Evolutionary conservation across 305 asterid species (phyloP).

Genomic region (Euphrasia arctica): DNA sequence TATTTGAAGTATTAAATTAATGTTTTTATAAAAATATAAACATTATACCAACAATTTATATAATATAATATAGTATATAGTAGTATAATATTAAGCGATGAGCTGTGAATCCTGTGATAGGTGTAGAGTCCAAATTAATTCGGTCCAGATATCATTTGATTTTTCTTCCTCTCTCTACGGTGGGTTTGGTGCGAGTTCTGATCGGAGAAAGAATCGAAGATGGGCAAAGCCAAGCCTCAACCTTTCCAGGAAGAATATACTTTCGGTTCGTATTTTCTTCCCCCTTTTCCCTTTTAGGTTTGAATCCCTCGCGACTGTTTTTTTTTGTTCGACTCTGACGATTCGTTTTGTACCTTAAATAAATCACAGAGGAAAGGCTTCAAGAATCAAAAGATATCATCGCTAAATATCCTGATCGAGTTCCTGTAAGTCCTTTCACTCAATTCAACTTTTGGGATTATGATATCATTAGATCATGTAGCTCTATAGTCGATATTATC

Average conservation of each 20-base stretch:
- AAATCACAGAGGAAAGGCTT: slow-evolving; percentile 59
- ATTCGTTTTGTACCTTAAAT: neutral
- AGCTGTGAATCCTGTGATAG: neutral
- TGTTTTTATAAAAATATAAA: too few relatives aligned
- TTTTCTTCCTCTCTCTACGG: neutral
- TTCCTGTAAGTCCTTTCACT: slow-evolving; percentile 51
- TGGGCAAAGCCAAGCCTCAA: slow-evolving; percentile 43
- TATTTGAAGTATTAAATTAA: too few relatives aligned
- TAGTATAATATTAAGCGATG: too few relatives aligned
- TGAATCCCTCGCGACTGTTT: neutral
- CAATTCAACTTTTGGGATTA: neutral
- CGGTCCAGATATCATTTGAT: neutral
- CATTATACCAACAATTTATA: too few relatives aligned
- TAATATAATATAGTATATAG: too few relatives aligned
- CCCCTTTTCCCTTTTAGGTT: neutral
- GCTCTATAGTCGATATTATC: neutral
- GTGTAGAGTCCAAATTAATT: neutral
- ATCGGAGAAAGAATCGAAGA: slow-evolving; percentile 25
- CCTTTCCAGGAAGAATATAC: slow-evolving; percentile 53
- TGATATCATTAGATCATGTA: neutral
- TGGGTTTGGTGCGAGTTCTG: neutral
- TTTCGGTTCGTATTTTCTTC: slow-evolving; percentile 36
- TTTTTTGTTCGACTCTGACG: neutral
- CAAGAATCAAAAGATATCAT: slow-evolving; percentile 75
- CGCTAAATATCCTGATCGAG: slow-evolving; percentile 86